phyloP scores from a whole-genome alignment of 495 filamentous ascomycete genomes.

The Glonium stellatum region DNA sequence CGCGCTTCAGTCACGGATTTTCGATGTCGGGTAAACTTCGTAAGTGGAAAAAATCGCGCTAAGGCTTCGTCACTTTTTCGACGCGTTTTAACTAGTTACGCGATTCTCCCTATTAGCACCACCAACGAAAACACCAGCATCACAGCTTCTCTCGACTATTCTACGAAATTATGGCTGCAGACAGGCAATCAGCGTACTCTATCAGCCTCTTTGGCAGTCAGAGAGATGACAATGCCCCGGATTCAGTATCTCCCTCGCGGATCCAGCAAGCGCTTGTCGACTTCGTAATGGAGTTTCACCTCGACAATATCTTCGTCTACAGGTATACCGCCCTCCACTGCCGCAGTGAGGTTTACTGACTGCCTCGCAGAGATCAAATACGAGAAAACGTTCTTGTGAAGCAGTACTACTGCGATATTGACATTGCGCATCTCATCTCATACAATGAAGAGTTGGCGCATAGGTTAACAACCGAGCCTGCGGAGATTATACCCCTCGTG shows the following conservation, averaged over 20 bases:
- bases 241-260: conserved; percentile 51
- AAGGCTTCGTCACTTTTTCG: no score
- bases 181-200: conserved; percentile 78
- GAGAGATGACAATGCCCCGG: conserved; percentile 48
- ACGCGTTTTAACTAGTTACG: not conserved
- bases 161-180: conserved; percentile 50
- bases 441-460: conserved; percentile 96
- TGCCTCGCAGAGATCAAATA: conserved; percentile 70
- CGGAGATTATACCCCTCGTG: conserved; percentile 88
- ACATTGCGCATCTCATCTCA: conserved; percentile 91
- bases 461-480: conserved; percentile 81
- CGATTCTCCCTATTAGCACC: not conserved
- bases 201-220: conserved; percentile 63
- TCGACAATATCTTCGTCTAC: conserved; percentile 96
- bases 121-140: not conserved
- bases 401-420: conserved; percentile 93
- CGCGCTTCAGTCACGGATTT: no score
- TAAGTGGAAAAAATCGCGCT: no score
- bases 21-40: no score
- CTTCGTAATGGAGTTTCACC: conserved; percentile 90
- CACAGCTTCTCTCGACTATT: not conserved
- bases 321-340: conserved; percentile 47
- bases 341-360: conserved; percentile 1
- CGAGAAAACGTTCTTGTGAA: conserved; percentile 92
- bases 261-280: conserved; percentile 53